Conservation (phyloP, 208 protist species). For the Trypanosoma vivax region DNA sequence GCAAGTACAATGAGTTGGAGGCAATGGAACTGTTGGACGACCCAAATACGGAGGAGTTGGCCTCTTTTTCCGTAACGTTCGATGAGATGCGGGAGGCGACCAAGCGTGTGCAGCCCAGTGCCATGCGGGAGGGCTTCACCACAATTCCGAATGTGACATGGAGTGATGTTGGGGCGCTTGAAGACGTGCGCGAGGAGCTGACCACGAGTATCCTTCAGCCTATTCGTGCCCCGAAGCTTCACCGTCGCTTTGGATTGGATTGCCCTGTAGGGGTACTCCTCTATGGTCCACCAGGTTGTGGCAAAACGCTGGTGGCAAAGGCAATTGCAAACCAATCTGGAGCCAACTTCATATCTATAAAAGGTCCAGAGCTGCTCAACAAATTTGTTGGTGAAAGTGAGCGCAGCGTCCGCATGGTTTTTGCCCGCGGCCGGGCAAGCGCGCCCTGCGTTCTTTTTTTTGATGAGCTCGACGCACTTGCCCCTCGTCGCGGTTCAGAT, state of each 20-base stretch:
- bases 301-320: conserved; percentile 95
- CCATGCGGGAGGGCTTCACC: conserved; percentile 95
- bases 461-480: conserved; percentile 99
- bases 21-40: conserved; percentile 27
- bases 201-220: conserved; percentile 88
- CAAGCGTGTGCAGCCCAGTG: conserved; percentile 95
- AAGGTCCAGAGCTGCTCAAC: conserved; percentile 97
- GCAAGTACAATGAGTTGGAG: conserved; percentile 71
- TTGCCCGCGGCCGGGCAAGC: conserved; percentile 86
- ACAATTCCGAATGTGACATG: conserved; percentile 97
- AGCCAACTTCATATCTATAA: conserved; percentile 99
- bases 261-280: conserved; percentile 94
- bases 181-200: conserved; percentile 92
- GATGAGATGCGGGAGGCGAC: conserved; percentile 87
- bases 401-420: conserved; percentile 96
- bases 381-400: conserved; percentile 99
- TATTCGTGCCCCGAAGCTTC: conserved; percentile 88
- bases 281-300: conserved; percentile 98
- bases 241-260: conserved; percentile 85
- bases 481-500: conserved; percentile 87
- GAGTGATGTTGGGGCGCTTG: conserved; percentile 96
- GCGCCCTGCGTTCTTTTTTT: conserved; percentile 99
- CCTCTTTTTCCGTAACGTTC: conserved; percentile 67
- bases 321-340: conserved; percentile 93
- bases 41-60: conserved; percentile 43